Conservation (phyloP, 345 rosid species). For the Salix exigua region DNA sequence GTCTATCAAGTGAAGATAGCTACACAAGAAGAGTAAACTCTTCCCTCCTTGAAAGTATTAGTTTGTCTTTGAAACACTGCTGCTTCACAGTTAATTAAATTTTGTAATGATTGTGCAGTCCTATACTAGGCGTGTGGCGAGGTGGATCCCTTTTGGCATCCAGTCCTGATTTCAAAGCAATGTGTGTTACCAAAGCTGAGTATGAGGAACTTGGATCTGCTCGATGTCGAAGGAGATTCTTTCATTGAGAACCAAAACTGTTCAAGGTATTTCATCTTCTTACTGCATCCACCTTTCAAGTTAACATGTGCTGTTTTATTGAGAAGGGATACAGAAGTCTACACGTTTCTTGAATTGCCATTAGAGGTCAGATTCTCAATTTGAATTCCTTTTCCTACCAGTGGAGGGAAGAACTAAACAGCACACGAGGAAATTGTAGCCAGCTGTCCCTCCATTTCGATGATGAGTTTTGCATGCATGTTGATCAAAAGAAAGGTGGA, state of each 20-base stretch:
- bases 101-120: slow-evolving; percentile 43
- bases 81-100: slow-evolving; percentile 4
- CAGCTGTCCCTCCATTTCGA: not conserved
- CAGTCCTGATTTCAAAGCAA: slow-evolving; percentile 79
- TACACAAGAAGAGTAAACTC: slow-evolving; percentile 74
- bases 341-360: too few relatives aligned
- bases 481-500: not conserved
- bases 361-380: too few relatives aligned
- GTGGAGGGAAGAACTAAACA: too few relatives aligned
- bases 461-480: not conserved
- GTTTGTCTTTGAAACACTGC: slow-evolving; percentile 1
- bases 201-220: slow-evolving; percentile 94
- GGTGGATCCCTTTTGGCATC: slow-evolving; percentile 95
- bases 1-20: slow-evolving; percentile 70
- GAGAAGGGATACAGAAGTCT: too few relatives aligned
- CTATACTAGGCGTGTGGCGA: slow-evolving; percentile 91
- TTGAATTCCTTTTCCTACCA: too few relatives aligned
- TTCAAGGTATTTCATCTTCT: not conserved
- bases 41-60: slow-evolving; percentile 17
- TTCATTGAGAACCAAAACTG: slow-evolving; percentile 38
- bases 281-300: too few relatives aligned
- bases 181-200: slow-evolving; percentile 92
- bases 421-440: not conserved
- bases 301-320: too few relatives aligned
- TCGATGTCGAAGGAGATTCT: slow-evolving; percentile 78